Base-by-base conservation (phyloP, 345 rosid genomes). In the Schrenkiella parvula region DNA sequence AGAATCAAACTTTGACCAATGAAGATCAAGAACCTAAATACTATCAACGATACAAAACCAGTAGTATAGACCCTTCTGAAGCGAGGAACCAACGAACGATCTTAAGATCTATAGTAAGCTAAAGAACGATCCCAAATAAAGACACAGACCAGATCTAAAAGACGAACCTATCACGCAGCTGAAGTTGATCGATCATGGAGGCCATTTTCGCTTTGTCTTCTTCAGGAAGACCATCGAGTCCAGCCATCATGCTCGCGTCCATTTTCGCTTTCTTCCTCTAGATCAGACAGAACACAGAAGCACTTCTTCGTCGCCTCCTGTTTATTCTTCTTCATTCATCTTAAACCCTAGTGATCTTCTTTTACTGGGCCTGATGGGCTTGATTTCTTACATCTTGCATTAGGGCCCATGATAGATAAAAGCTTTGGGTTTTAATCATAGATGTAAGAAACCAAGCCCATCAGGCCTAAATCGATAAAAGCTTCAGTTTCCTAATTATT, bases 131-230 rank as follows among this genome's bases (percentile, higher is more conserved):
- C 34, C 34, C 34, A 31, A 28, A 31, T 31, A 48, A 4, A n/a
- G 2, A n/a, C 1, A 44, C 0, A 10, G 38, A 44, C 41, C 13
- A 42, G 58, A 71, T 57, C 66, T 26, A 56, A 34, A 32, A 7
- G 1, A 64, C 43, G 41, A 73, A 92, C 98, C 95, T 92, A 74
- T 89, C 95, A 28, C 95, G 96, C 22, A 92, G 66, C 78, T 92
- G 98, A 61, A 92, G 98, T 66, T 88, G 88, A 41, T 92, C 98
- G 72, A 92, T 92, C 92, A 88, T 89, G 68, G 89, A 28, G 18
- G 86, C 60, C 98, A 92, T 92, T 56, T 84, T 81, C 18, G 61
- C 64, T 83, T 88, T 78, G 75, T 92, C 98, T 73, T 85, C 95
- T 68, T 82, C 92, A 9, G 92, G 85, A 55, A 89, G 82, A 56